Evolutionary conservation across 345 rosid genomes (phyloP), one percentile per base, ranked within the genome.

Genomic region (Salix brachista): DNA sequence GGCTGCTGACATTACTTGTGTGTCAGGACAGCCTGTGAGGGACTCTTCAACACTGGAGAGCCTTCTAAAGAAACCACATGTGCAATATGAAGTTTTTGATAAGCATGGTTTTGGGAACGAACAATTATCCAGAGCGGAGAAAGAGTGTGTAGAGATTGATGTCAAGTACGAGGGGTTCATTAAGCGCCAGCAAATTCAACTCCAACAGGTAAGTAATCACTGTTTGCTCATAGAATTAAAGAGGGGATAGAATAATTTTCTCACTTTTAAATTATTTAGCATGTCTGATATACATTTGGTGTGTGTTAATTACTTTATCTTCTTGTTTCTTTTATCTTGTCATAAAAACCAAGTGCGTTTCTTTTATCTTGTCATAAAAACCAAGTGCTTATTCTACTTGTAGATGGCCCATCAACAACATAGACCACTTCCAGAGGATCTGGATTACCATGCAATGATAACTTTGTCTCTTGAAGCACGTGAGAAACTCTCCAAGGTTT

Each of bases 131-230:
- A 86, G 90, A 84, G 83, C 72, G 77, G 98, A 94, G 85, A 94
- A 92, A 85, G 89, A 90, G 70, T 91, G 98, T 77, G 92, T 92
- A 10, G 98, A 92, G 88, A 90, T 91, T 50, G 98, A 94, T 86
- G 89, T 92, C 75, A 95, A 93, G 84, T 93, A 95, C 0, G 96
- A 95, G 85, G 99, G 97, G 69, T 95, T 95, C 88, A 93, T 95
- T 85, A 37, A 82, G 72, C 97, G 97, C 75, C 97, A 95, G 79
- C 88, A 85, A 80, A 84, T 65, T 77, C 98, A 95, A 75, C 90
- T 95, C 30, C 90, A 90, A 73, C 97, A 95, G 96, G 99, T 93
- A 28, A 75, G 79, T 54, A 76, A 9, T 71, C 68, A 70, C 41
- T 52, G 68, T 36, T 54, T 14, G n/a, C 37, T 21, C 50, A 26